Evolutionary conservation across 2,329 filamentous ascomycete genomes (phyloP), one percentile per base, ranked within the genome.

Genomic region (Penicillium rolfsii): DNA sequence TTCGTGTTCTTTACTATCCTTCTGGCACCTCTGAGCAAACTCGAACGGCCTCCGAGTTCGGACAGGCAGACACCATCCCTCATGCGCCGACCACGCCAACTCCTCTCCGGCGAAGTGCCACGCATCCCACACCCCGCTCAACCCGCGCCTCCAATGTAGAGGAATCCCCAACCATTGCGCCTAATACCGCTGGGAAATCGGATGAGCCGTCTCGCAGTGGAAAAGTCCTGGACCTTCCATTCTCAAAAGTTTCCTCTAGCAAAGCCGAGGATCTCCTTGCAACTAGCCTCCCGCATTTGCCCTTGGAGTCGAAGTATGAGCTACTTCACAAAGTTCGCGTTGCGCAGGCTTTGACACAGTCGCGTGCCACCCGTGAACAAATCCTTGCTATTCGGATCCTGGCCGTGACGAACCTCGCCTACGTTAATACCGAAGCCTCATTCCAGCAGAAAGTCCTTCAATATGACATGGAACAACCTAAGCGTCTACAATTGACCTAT

Each of bases 361-460:
- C 90, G 0, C 74, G 83, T 12, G 83, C 88, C 60, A 85, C 85
- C 24, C 87, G 93, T 48, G 90, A 92, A 72, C 85, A 90, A 68
- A 87, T 94, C 16, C 82, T 99, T 52, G 87, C 90, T 38, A 87
- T 94, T 56, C 90, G 94, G 35, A 82, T 98, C 40, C 82, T 99
- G 45, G 93, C 94, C 14, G 89, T 98, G 61, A 90, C 91, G 26
- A 99, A 98, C 70, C 77, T 99, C 64, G 91, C 93, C 2, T 97
- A 96, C 73, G 91, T 98, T 57, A 89, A 96, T 67, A 84, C 85
- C 2, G 96, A 99, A 71, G 80, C 84, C 4, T 86, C 87, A n/a
- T 97, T 99, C 70, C 83, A 93, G 48, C 89, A 94, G 64, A 94
- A 91, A 75, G 86, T 97, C 45, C 83, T 97, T 55, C 91, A 91